phyloP scores from a whole-genome alignment of 2,329 filamentous ascomycete species.

The Bipolaris gigantea region DNA sequence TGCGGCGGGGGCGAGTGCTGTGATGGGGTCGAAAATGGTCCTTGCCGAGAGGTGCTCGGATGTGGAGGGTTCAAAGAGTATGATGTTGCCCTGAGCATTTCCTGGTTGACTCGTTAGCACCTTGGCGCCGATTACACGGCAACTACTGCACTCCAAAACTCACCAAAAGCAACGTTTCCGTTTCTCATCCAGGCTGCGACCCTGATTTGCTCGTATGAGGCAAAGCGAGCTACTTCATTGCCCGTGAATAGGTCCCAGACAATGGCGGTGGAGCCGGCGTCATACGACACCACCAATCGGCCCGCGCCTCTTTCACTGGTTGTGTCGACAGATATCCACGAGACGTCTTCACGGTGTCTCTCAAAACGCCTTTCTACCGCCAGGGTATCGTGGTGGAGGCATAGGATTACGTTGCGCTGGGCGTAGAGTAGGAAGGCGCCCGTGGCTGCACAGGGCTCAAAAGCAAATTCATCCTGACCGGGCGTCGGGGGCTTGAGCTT shows the following conservation, averaged over 20 bases:
- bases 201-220: conserved; percentile 82
- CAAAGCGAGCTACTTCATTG: conserved; percentile 87
- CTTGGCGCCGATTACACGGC: background rate
- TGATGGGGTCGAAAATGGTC: conserved; percentile 93
- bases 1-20: conserved; percentile 82
- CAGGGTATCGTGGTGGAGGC: conserved; percentile 89
- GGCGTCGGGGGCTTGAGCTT: conserved; percentile 48
- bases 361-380: conserved; percentile 86
- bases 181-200: conserved; percentile 95
- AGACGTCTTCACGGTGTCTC: conserved; percentile 79
- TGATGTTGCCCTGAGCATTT: conserved; percentile 88
- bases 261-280: conserved; percentile 86
- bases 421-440: conserved; percentile 89
- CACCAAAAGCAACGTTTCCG: conserved; percentile 95
- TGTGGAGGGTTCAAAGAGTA: conserved; percentile 89
- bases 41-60: conserved; percentile 89
- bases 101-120: conserved; percentile 56
- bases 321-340: conserved; percentile 86
- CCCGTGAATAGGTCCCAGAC: conserved; percentile 96
- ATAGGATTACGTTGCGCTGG: conserved; percentile 78
- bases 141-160: conserved; percentile 35
- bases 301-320: conserved; percentile 84
- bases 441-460: conserved; percentile 88
- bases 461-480: conserved; percentile 56
- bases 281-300: conserved; percentile 87